Evolutionary conservation across 495 filamentous ascomycete species (phyloP).

Genomic region (Aspergillus asperescens): DNA sequence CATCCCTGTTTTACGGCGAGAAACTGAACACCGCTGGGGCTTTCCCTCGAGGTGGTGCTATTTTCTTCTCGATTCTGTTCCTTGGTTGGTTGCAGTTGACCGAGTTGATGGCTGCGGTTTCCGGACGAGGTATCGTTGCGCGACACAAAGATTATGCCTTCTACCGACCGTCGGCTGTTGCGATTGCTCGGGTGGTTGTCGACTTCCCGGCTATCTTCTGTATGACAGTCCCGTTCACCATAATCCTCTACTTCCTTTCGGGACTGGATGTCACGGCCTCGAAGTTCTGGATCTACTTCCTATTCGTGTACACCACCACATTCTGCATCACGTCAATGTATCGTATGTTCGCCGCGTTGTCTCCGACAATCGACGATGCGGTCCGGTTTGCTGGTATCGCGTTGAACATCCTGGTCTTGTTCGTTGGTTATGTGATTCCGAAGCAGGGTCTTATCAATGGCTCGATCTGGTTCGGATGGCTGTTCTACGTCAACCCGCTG

Average conservation of each 20-base stretch:
- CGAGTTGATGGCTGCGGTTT: conserved; percentile 64
- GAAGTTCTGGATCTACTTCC: conserved; percentile 69
- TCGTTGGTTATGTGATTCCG: conserved; percentile 76
- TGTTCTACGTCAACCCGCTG: conserved; percentile 69
- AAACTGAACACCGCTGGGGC: conserved; percentile 59
- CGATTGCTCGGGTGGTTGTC: conserved; percentile 59
- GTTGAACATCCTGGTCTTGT: conserved; percentile 65
- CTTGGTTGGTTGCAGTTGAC: conserved; percentile 71
- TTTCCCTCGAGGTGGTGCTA: conserved; percentile 61
- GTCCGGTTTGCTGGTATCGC: conserved; percentile 65
- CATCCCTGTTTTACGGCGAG: conserved; percentile 66
- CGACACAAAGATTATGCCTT: conserved; percentile 72
- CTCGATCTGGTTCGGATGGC: conserved; percentile 76
- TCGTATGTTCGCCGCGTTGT: conserved; percentile 71
- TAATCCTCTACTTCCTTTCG: conserved; percentile 66
- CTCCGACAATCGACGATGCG: conserved; percentile 66
- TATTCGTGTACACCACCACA: conserved; percentile 65
- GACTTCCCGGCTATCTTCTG: conserved; percentile 63
- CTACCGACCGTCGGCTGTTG: conserved; percentile 68
- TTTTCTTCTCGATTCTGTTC: conserved; percentile 72
- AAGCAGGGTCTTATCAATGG: conserved; percentile 55
- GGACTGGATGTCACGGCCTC: conserved; percentile 58
- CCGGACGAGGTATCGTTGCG: conserved; percentile 57
- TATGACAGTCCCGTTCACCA: conserved; percentile 58
- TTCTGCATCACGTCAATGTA: conserved; percentile 65